phyloP scores from a whole-genome alignment of 164 flowering plant genomes.

The Stephania yunnanensis region DNA sequence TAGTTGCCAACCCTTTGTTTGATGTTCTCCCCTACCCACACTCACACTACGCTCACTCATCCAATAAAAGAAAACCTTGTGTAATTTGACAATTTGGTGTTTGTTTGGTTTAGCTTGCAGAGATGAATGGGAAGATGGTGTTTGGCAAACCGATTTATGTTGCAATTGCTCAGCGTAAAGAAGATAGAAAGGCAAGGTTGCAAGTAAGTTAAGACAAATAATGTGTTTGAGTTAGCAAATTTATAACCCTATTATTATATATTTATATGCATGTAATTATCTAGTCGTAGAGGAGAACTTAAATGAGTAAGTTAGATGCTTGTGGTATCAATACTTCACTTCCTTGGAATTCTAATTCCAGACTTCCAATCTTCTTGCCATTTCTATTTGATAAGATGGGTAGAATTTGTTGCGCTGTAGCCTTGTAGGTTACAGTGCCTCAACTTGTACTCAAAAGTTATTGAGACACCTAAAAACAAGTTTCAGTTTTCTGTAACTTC shows the following conservation, averaged over 20 bases:
- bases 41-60: too few species aligned
- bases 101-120: constrained; percentile 39
- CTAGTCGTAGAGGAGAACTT: too few species aligned
- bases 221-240: too few species aligned
- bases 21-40: too few species aligned
- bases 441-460: neutral
- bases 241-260: too few species aligned
- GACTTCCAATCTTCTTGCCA: neutral
- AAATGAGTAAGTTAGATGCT: neutral
- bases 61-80: too few species aligned
- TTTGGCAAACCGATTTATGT: constrained; percentile 73
- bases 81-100: neutral
- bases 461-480: neutral
- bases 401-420: neutral
- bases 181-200: constrained; percentile 71
- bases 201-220: constrained; percentile 31
- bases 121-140: constrained; percentile 82
- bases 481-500: neutral
- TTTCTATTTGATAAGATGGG: neutral
- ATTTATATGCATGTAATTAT: too few species aligned
- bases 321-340: neutral
- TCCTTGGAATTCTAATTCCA: neutral
- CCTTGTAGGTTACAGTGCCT: neutral
- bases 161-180: constrained; percentile 77
- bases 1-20: constrained; percentile 25